Evolutionary conservation across 441 rosid genomes (phyloP), one percentile per base, ranked within the genome.

Genomic region (Raphanus hybrid): DNA sequence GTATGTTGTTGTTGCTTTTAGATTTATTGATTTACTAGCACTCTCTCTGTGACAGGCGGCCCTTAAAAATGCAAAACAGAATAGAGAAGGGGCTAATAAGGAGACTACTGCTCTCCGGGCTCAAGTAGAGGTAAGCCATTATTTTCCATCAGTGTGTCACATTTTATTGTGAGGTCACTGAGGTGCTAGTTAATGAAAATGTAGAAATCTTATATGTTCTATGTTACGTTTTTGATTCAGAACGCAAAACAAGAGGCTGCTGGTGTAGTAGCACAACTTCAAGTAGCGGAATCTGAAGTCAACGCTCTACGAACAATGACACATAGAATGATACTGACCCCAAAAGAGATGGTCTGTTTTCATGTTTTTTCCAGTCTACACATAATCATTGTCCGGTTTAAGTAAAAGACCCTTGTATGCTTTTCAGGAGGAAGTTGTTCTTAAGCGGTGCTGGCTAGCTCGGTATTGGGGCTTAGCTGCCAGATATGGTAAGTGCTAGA

Each of bases 391-490:
- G 15, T 45, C 11, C 3, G 8, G 41, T 32, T 78, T 55, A 64
- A 74, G 58, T 74, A 69, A 69, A 57, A 34, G 72, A 29, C 32
- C 52, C 57, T 67, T 61, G 62, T 69, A 67, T 77, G 27, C 37
- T 69, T 84, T 86, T 82, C 84, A 87, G 92, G 95, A 90, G 80
- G 92, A 90, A 85, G 91, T 90, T 80, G 92, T 88, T 83, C 91
- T 90, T 52, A 90, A 88, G 82, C 85, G 92, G 81, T 90, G 95
- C 80, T 90, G 95, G 95, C 90, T 90, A 76, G 95, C 95, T 84
- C 89, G 92, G 18, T 87, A 90, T 64, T 90, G 92, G 92, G 92
- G 91, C 71, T 84, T 90, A 78, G 95, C 92, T 82, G 87, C 87
- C 61, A 90, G 82, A 88, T 90, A 86, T 72, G 95, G 95, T 90